Conservation (phyloP, 441 rosid species). For the Hura crepitans region DNA sequence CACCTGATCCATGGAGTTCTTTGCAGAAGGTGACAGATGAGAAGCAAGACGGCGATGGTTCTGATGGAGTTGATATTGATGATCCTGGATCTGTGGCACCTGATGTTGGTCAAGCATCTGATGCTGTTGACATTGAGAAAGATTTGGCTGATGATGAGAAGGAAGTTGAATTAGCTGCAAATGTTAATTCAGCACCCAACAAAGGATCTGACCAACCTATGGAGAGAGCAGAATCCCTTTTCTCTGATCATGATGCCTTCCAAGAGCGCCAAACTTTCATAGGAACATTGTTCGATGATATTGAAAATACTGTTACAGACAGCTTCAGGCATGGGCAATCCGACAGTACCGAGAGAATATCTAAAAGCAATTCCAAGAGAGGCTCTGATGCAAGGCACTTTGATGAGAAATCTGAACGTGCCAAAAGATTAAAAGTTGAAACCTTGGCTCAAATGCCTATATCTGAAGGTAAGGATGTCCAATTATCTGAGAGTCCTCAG, state of each 20-base stretch:
- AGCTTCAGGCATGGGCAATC: constrained; percentile 47
- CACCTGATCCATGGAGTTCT: constrained; percentile 34
- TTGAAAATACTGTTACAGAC: constrained; percentile 41
- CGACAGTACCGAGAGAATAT: constrained; percentile 42
- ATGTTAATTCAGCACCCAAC: constrained; percentile 28
- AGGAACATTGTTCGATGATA: constrained; percentile 81
- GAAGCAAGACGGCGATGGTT: constrained; percentile 46
- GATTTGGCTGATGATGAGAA: constrained; percentile 52
- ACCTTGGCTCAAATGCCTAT: constrained; percentile 37
- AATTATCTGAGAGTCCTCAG: constrained; percentile 35
- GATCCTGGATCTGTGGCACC: constrained; percentile 48
- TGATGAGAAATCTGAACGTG: constrained; percentile 41
- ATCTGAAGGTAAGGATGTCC: constrained; percentile 42
- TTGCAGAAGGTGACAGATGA: constrained; percentile 37
- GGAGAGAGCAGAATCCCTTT: constrained; percentile 34
- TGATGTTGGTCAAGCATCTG: constrained; percentile 50
- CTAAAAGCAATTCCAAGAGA: constrained; percentile 48
- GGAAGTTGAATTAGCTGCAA: constrained; percentile 41
- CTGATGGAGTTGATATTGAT: constrained; percentile 47
- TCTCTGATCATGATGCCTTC: constrained; percentile 42
- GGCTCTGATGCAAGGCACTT: constrained; percentile 40
- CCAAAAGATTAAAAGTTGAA: constrained; percentile 58
- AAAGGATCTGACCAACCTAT: constrained; percentile 36
- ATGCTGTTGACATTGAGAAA: constrained; percentile 54
- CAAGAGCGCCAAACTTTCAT: constrained; percentile 59